Conservation (phyloP, 768 basidiomycete genomes). For the Leccinum longicurvipes region DNA sequence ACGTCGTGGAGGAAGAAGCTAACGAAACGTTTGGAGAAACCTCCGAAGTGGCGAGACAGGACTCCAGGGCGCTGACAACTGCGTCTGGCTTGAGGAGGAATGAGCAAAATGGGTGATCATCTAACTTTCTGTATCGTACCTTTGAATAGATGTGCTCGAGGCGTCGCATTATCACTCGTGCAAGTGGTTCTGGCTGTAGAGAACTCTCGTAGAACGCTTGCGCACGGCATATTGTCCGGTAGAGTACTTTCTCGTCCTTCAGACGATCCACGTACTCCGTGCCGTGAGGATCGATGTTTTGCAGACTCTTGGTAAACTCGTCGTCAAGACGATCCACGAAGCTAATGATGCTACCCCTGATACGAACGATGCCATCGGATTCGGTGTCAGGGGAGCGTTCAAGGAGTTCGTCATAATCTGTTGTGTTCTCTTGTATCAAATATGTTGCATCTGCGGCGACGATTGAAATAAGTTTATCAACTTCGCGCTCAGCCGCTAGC, state of each 20-base stretch:
- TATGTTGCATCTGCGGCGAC: slow-evolving; percentile 70
- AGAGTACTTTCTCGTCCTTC: slow-evolving; percentile 93
- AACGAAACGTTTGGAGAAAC: slow-evolving; percentile 64
- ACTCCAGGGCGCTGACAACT: slow-evolving; percentile 87
- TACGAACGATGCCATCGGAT: slow-evolving; percentile 69
- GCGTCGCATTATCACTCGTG: slow-evolving; percentile 89
- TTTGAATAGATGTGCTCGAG: slow-evolving; percentile 98
- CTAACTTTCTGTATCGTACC: slow-evolving; percentile 40
- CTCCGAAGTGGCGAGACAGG: slow-evolving; percentile 54
- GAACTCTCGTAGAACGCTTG: slow-evolving; percentile 89
- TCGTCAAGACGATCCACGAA: slow-evolving; percentile 96
- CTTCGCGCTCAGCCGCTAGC: slow-evolving; percentile 81
- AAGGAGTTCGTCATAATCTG: slow-evolving; percentile 87
- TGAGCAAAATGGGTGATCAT: slow-evolving; percentile 2
- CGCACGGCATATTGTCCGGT: slow-evolving; percentile 88
- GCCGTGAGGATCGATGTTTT: slow-evolving; percentile 98
- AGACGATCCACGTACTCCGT: slow-evolving; percentile 98
- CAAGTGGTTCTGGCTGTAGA: slow-evolving; percentile 70
- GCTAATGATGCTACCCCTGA: slow-evolving; percentile 94
- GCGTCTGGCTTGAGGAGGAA: slow-evolving; percentile 72
- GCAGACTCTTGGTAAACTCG: slow-evolving; percentile 95
- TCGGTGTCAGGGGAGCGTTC: slow-evolving; percentile 79
- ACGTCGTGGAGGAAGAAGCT: slow-evolving; percentile 51
- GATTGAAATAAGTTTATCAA: slow-evolving; percentile 83
- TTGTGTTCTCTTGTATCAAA: slow-evolving; percentile 79